phyloP scores from a whole-genome alignment of 495 filamentous ascomycete species.

The Hyaloscypha hepaticicola region DNA sequence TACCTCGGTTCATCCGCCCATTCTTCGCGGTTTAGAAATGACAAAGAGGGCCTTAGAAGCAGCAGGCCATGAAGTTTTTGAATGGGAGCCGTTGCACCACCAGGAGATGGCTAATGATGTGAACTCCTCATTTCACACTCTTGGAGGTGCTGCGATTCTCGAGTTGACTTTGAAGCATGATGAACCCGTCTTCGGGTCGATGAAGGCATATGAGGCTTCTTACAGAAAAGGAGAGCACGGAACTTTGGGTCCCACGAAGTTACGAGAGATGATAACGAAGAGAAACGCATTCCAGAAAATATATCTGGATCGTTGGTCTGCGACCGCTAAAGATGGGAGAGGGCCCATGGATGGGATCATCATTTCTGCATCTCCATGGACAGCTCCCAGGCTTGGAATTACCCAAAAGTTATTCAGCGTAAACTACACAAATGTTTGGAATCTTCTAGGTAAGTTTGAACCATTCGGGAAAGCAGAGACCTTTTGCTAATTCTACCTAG shows the following conservation, averaged over 20 bases:
- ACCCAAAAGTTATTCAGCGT: conserved; percentile 31
- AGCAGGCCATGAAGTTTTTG: conserved; percentile 43
- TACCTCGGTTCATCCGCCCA: conserved; percentile 55
- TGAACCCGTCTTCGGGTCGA: conserved; percentile 48
- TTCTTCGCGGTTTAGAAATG: conserved; percentile 45
- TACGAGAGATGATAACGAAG: conserved; percentile 36
- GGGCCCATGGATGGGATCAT: conserved; percentile 36
- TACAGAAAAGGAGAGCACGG: conserved; percentile 26
- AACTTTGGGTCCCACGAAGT: conserved; percentile 26
- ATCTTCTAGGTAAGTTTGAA: conserved; percentile 26
- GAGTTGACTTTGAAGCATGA: conserved; percentile 46
- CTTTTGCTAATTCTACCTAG: conserved; percentile 18
- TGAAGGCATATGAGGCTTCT: conserved; percentile 28
- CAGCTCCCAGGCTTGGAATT: conserved; percentile 27
- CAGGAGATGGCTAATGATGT: conserved; percentile 46
- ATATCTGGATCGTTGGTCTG: conserved; percentile 58
- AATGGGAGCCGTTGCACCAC: conserved; percentile 37
- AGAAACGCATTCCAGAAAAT: conserved; percentile 52
- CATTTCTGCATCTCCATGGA: conserved; percentile 20
- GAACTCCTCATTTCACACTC: conserved; percentile 52
- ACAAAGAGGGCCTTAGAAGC: conserved; percentile 42
- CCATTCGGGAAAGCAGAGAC: neutral
- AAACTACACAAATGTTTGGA: conserved; percentile 29
- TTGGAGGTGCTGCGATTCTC: conserved; percentile 56
- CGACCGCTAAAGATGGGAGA: conserved; percentile 30